Evolutionary conservation across 768 basidiomycete genomes (phyloP), one percentile per base, ranked within the genome.

Genomic region (Naganishia vaughanmartiniae): DNA sequence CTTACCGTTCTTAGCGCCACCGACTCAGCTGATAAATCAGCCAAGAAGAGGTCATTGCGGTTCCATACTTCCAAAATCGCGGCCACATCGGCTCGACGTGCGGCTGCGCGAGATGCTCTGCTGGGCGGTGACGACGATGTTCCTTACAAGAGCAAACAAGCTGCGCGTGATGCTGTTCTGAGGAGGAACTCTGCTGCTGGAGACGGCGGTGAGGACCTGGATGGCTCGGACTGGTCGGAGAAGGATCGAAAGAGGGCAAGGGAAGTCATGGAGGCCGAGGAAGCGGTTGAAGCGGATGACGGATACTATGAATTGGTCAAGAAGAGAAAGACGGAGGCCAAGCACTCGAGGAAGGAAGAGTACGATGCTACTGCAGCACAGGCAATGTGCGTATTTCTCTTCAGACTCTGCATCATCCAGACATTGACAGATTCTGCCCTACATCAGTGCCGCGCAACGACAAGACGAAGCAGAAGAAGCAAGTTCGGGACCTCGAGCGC

Each of bases 61-160:
- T 99, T 98, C 87, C 91, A 98, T 81, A 93, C 92, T 5, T 87
- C 91, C 66, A 90, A 89, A 78, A 94, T 99, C 76, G 91, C 91
- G 78, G 88, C 88, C 69, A 87, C 91, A 7, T 86, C 87, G 66
- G 87, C 89, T 14, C 85, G 90, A 71, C 86, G 94, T 66, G 86
- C 87, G 68, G 87, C 87, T 33, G 92, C 92, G 7, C 84, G 91
- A 69, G 85, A 83, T 72, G 86, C 85, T 30, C 87, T 89, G 5
- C 79, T 88, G 65, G 90, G 91, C 34, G 96, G 96, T 21, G 96
- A 99, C 78, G 95, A 97, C 76, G 96, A 99, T 77, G 84, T 98
- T 56, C 96, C 96, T 21, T 92, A 94, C 76, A 86, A 88, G 54
- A 90, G 92, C 76, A 84, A 89, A 58, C 85, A 84, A 82, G 77